phyloP scores from a whole-genome alignment of 2,329 filamentous ascomycete species.

The Diplocarpon mali region DNA sequence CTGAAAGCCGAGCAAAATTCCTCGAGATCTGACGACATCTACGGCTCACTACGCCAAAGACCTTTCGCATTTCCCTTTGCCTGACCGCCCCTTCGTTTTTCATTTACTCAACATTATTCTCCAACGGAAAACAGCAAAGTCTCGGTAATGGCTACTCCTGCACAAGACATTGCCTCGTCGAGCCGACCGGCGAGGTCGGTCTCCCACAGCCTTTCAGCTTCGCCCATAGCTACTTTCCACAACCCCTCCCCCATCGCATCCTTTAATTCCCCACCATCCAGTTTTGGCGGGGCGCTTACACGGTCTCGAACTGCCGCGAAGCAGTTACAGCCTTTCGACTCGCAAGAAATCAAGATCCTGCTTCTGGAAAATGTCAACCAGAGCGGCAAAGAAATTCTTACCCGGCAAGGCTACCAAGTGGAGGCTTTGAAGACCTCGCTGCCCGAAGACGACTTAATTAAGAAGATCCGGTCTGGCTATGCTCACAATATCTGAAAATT shows the following conservation, averaged over 20 bases:
- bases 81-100: too few relatives aligned
- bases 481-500: not conserved
- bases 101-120: too few relatives aligned
- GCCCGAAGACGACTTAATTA: constrained; percentile 85
- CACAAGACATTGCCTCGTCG: constrained; percentile 37
- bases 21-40: too few relatives aligned
- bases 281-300: constrained; percentile 39
- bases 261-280: constrained; percentile 63
- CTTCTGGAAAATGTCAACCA: constrained; percentile 93
- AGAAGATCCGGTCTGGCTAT: constrained; percentile 73
- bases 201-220: constrained; percentile 59
- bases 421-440: constrained; percentile 83
- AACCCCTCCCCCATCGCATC: constrained; percentile 55
- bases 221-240: constrained; percentile 58
- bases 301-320: constrained; percentile 44
- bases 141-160: constrained; percentile 24
- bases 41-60: too few relatives aligned
- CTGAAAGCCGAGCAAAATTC: too few relatives aligned
- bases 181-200: constrained; percentile 30
- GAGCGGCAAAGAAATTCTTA: constrained; percentile 74
- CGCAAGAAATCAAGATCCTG: constrained; percentile 91
- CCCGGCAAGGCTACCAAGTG: constrained; percentile 86
- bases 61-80: too few relatives aligned
- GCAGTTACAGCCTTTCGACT: constrained; percentile 88
- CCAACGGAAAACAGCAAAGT: too few relatives aligned